phyloP scores from a whole-genome alignment of 192 early-diverging fungal species.

The Linnemannia exigua region DNA sequence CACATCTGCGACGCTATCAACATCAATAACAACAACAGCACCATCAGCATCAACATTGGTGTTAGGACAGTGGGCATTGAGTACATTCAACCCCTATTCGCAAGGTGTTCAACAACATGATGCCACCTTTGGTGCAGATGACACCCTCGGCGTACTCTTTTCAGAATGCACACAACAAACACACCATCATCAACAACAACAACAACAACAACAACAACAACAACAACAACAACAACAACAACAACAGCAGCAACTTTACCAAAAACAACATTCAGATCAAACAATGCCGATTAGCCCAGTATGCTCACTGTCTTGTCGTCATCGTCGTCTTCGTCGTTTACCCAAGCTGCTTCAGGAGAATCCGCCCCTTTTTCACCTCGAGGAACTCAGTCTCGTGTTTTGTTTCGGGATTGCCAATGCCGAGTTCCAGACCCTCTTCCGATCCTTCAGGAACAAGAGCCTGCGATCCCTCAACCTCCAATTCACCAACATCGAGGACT shows the following conservation, averaged over 20 bases:
- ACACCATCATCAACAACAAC: neutral
- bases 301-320: too few species aligned
- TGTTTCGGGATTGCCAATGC: conserved; percentile 45
- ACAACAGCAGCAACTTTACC: neutral
- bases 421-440: conserved; percentile 37
- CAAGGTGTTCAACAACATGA: neutral
- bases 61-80: neutral
- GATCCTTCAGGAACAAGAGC: conserved; percentile 20
- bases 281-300: neutral
- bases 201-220: neutral
- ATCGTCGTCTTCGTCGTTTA: neutral
- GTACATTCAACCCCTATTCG: neutral
- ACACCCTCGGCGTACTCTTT: neutral
- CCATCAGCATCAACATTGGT: neutral
- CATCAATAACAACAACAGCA: too few species aligned
- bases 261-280: conserved; percentile 3
- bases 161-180: neutral
- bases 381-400: conserved; percentile 47
- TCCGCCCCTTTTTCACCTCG: conserved; percentile 34
- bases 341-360: conserved; percentile 22
- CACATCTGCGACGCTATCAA: too few species aligned
- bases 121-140: conserved; percentile 3
- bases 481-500: conserved; percentile 53
- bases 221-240: conserved; percentile 4
- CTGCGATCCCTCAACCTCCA: conserved; percentile 40